Conservation (phyloP, 2,329 filamentous ascomycete species). For the Ophidiomyces ophidiicola region DNA sequence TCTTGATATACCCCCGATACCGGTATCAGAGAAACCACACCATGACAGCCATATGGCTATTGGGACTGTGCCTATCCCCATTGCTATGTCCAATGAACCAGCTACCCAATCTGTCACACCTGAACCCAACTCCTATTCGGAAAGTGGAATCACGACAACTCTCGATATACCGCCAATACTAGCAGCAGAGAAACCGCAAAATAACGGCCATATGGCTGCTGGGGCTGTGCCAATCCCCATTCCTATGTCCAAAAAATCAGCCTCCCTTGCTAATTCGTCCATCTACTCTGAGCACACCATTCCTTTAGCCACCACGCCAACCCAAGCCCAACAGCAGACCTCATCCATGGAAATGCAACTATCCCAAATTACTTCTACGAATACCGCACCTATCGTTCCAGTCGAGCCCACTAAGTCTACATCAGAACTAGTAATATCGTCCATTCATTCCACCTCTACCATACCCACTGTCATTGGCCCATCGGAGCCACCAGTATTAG, state of each 20-base stretch:
- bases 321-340: conserved; percentile 6
- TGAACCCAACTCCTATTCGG: conserved; percentile 17
- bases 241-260: not conserved
- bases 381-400: not conserved
- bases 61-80: not conserved
- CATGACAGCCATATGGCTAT: not conserved
- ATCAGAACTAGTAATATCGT: conserved; percentile 9
- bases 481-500: conserved; percentile 15
- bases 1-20: conserved; percentile 31
- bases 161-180: conserved; percentile 32
- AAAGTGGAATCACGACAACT: conserved; percentile 19
- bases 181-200: conserved; percentile 28
- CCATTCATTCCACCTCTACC: conserved; percentile 13
- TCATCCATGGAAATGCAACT: conserved; percentile 25
- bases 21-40: conserved; percentile 30
- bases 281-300: conserved; percentile 7
- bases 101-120: conserved; percentile 25
- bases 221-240: not conserved
- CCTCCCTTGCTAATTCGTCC: not conserved
- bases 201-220: not conserved
- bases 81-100: not conserved
- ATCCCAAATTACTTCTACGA: conserved; percentile 12
- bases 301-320: conserved; percentile 13
- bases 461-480: conserved; percentile 7
- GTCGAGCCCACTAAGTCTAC: not conserved